Base-by-base conservation (phyloP, 2,329 filamentous ascomycete species). In the Xylariaceae sp. region DNA sequence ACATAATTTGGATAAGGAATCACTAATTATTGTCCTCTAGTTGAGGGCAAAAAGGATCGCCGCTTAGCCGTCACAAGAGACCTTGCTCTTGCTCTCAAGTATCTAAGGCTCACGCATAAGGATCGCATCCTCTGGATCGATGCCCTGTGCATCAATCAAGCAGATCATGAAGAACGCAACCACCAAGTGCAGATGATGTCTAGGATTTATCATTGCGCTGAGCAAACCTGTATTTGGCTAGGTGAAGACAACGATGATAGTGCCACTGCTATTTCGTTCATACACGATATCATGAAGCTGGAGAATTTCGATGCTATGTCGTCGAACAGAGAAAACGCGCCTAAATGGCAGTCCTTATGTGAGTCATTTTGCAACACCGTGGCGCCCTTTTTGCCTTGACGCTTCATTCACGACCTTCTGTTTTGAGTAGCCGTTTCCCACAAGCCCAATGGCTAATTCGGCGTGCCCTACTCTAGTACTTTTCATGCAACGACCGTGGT, bases 131-230 rank as follows among this genome's bases (percentile, higher is more conserved):
- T 42, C 17, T 42, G 40, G 40, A 32, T 38, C 13, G 40, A 42
- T 31, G 36, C 32, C 17, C 31, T 42, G 9, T 42, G 40, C 29
- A 42, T 42, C 18, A 34, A 34, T 16, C 40, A 42, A 15, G 16
- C 19, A 9, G 26, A 38, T 22, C n/a, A 11, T n/a, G 13, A 38
- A 4, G 40, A 42, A 24, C 32, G 40, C 28, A 28, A 38, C 15
- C 28, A 38, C 15, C 40, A 42, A 38, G 35, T 42, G 1, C 2
- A 22, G 30, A 32, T 41, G 30, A 42, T 42, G 40, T 34, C 40
- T 4, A 9, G 22, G 7, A 42, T 42, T 31, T 42, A 42, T 18
- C 17, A 18, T 17, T 28, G 32, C 3, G 40, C 40, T 15, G n/a
- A 28, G 37, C 19, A 15, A 18, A 30, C 38, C 8, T 37, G 32